Conservation (phyloP, 176 grass and related monocot species). For the Echinochloa phyllopogon region DNA sequence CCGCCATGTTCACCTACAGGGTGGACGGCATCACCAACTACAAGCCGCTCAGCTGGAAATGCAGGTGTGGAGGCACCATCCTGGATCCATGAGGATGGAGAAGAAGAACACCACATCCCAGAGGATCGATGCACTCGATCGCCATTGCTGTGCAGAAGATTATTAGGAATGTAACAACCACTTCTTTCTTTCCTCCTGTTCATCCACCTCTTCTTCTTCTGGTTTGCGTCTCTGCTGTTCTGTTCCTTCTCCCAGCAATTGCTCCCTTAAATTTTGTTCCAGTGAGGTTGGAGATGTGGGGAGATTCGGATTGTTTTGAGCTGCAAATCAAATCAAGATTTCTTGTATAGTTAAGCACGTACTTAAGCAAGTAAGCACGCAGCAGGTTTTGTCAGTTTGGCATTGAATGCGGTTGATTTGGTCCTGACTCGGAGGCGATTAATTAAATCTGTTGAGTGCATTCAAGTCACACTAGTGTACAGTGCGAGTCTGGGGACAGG, state of each 20-base stretch:
- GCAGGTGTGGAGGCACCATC: constrained; percentile 80
- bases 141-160: constrained; percentile 30
- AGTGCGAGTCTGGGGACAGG: not conserved
- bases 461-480: not conserved
- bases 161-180: not conserved
- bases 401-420: constrained; percentile 42
- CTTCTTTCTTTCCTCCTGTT: not conserved
- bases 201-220: not conserved
- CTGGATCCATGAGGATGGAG: constrained; percentile 74
- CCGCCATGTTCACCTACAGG: constrained; percentile 45
- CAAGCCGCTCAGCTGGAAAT: constrained; percentile 95
- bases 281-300: not conserved
- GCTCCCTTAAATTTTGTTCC: not conserved
- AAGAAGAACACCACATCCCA: not conserved
- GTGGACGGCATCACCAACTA: constrained; percentile 70
- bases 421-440: constrained; percentile 38
- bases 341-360: constrained; percentile 24
- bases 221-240: not conserved
- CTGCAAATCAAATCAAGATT: constrained; percentile 1
- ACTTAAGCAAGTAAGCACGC: not conserved
- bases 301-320: not conserved
- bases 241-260: not conserved
- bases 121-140: not conserved
- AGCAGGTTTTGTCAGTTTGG: constrained; percentile 33
- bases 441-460: constrained; percentile 3